Evolutionary conservation across 2,329 filamentous ascomycete species (phyloP), one percentile per base, ranked within the genome.

Genomic region (Trichoderma gracile): DNA sequence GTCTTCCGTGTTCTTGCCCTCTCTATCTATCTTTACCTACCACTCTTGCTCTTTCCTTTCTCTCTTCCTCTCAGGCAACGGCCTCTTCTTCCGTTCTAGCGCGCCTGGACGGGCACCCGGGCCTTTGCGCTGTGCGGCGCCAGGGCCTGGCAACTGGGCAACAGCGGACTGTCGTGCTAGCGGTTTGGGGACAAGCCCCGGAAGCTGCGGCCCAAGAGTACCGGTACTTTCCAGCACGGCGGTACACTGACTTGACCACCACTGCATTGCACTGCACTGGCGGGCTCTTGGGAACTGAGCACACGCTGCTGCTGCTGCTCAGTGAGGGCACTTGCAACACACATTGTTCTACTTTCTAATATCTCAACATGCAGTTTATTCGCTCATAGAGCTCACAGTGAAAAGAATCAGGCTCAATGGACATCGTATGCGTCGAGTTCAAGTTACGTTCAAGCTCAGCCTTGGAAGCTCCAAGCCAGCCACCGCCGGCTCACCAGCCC

Each of bases 161-260:
- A 47, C 30, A 54, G 30, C 33, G 50, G 46, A 23, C 30, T 12
- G 58, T 40, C 21, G 58, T 40, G 47, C 58, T 46, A 61, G 53
- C 33, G 33, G 33, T 46, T 61, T 61, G 54, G 54, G 62, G 47
- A 23, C 27, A 30, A 38, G 49, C 25, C 58, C 70, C 71, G 71
- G 71, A 73, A 69, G 71, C 69, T 70, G 67, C 71, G 71, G 71
- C 68, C 71, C 68, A 69, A 63, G 68, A 63, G 67, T 64, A 61
- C 64, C 58, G 67, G 59, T 73, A 73, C 71, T 23, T 61, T 47
- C 10, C 33, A 7, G 25, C n/a, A n/a, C n/a, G n/a, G n/a, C 47
- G 23, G 58, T 53, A 33, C 58, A 38, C 9, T 30, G 27, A 25
- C 38, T 42, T 21, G 42, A 61, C 53, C n/a, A n/a, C n/a, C n/a